phyloP scores from a whole-genome alignment of 257 asterid species.

The Schizonepeta tenuifolia region DNA sequence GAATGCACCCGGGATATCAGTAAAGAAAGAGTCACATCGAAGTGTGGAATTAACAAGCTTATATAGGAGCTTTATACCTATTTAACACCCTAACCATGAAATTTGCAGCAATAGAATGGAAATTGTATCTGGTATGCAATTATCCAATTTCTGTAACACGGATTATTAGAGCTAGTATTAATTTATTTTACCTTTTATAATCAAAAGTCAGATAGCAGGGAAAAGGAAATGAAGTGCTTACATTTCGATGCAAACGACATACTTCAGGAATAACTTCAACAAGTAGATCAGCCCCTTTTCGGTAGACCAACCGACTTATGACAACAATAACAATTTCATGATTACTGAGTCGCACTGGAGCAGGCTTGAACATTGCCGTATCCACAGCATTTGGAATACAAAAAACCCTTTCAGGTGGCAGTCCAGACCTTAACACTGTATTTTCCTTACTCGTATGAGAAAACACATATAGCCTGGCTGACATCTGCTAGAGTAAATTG shows the following conservation, averaged over 20 bases:
- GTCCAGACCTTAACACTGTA: conserved; percentile 89
- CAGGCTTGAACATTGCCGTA: conserved; percentile 96
- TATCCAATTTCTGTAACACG: not conserved
- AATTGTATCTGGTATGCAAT: not conserved
- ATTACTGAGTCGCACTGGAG: conserved; percentile 61
- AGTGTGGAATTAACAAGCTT: not conserved
- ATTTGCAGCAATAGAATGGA: not conserved
- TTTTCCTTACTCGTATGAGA: conserved; percentile 97
- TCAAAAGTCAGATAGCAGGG: not conserved
- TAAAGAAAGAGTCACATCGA: conserved; percentile 17
- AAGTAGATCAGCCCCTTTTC: conserved; percentile 93
- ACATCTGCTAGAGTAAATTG: conserved; percentile 96
- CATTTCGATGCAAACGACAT: conserved; percentile 81
- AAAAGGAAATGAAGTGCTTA: conserved; percentile 35
- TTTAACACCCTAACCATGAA: not conserved
- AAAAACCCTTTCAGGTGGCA: conserved; percentile 94
- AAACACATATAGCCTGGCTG: conserved; percentile 93
- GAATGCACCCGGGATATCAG: conserved; percentile 27
- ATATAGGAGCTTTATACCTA: not conserved
- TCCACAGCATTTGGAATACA: conserved; percentile 97
- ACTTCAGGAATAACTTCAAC: conserved; percentile 97
- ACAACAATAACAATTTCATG: conserved; percentile 82
- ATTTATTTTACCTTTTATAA: not conserved
- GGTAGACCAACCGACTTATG: conserved; percentile 89
- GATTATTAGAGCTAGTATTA: not conserved